A percentile compares a stretch with the other conserved stretches of the same genome.
phyloP scores from a whole-genome alignment of 2,329 filamentous ascomycete species.

The Amauroascus verrucosus region DNA sequence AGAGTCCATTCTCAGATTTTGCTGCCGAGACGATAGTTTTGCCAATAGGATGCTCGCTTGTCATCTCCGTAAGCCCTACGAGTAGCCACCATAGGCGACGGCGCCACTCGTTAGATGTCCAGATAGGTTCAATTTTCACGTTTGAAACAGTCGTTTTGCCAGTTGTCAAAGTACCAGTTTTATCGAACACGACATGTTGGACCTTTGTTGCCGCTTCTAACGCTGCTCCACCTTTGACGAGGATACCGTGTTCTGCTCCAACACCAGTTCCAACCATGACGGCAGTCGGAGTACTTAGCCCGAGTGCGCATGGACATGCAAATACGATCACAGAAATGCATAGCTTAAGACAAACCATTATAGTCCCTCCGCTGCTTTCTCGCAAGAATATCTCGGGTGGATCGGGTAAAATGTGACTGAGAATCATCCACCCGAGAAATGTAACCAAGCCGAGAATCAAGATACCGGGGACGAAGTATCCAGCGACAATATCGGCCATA shows the following conservation, averaged over 20 bases:
- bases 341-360: slow-evolving; percentile 95
- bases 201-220: slow-evolving; percentile 62
- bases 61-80: slow-evolving; percentile 87
- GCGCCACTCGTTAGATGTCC: slow-evolving; percentile 59
- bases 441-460: slow-evolving; percentile 73
- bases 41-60: slow-evolving; percentile 93
- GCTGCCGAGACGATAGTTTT: slow-evolving; percentile 70
- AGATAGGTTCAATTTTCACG: slow-evolving; percentile 54
- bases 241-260: slow-evolving; percentile 86
- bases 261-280: slow-evolving; percentile 99
- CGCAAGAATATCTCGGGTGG: slow-evolving; percentile 83
- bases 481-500: slow-evolving; percentile 79
- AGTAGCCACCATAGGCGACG: slow-evolving; percentile 88
- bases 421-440: slow-evolving; percentile 86
- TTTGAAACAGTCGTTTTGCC: slow-evolving; percentile 90
- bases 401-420: slow-evolving; percentile 72
- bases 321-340: slow-evolving; percentile 99
- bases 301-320: slow-evolving; percentile 93
- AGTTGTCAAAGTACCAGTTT: slow-evolving; percentile 75
- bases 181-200: slow-evolving; percentile 65
- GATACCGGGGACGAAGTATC: slow-evolving; percentile 88
- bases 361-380: slow-evolving; percentile 70
- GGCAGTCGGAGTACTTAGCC: slow-evolving; percentile 86
- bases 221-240: slow-evolving; percentile 94
- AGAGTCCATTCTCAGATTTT: slow-evolving; percentile 63